These are phyloP conservation scores for Copromyces sp. DNA, from an alignment of 495 filamentous ascomycete species.

Conservation along the genomic window DNA sequence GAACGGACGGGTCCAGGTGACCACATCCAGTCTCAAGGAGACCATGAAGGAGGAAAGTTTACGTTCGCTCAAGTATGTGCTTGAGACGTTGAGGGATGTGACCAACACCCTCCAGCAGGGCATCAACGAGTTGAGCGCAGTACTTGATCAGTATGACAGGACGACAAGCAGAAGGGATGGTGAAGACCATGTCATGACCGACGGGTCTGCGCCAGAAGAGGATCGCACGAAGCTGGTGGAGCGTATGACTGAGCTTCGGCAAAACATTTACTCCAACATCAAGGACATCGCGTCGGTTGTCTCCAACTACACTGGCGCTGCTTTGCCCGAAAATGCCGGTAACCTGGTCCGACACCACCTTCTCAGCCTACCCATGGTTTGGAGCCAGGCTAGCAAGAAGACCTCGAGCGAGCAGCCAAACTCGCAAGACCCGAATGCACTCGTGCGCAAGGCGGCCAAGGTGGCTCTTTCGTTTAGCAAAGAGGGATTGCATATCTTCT, in stretches of 20 bases:
- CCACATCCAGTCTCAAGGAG: slow-evolving; percentile 72
- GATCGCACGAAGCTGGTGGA: slow-evolving; percentile 37
- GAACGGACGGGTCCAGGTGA: slow-evolving; percentile 55
- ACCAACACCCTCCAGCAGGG: slow-evolving; percentile 64
- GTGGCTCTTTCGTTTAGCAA: slow-evolving; percentile 70
- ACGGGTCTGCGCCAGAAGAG: slow-evolving; percentile 15
- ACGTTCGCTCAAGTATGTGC: slow-evolving; percentile 63
- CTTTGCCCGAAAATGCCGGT: slow-evolving; percentile 73
- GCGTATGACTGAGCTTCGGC: slow-evolving; percentile 57
- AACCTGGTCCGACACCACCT: slow-evolving; percentile 69
- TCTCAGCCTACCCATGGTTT: slow-evolving; percentile 68
- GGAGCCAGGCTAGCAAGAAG: slow-evolving; percentile 37
- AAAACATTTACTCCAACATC: slow-evolving; percentile 65
- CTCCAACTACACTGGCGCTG: slow-evolving; percentile 72
- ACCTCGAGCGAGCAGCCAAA: slow-evolving; percentile 36
- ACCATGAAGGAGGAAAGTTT: slow-evolving; percentile 82
- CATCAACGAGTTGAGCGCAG: slow-evolving; percentile 55
- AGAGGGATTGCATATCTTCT: slow-evolving; percentile 83
- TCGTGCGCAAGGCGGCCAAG: slow-evolving; percentile 44
- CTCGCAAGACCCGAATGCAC: slow-evolving; percentile 22
- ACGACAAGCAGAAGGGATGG: slow-evolving; percentile 8
- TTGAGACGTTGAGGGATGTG: slow-evolving; percentile 64
- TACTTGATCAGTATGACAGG: slow-evolving; percentile 68
- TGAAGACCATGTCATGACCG: slow-evolving; percentile 12
- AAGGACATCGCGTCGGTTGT: slow-evolving; percentile 68